Conservation (phyloP, 352 stramenopile genomes). For the Globisporangium middletonii region DNA sequence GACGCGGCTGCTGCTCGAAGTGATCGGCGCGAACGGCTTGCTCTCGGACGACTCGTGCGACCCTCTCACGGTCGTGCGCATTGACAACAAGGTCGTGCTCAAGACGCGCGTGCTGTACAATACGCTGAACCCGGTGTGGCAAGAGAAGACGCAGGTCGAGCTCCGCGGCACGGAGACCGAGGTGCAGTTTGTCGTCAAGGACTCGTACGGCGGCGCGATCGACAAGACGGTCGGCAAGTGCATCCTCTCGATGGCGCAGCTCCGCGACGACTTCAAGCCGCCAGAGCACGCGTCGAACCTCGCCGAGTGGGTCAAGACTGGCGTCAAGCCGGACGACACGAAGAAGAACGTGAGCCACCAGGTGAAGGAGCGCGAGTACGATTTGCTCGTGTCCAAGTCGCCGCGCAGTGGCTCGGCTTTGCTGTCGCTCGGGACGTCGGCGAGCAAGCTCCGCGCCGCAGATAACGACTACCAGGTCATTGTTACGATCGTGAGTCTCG, state of each 20-base stretch:
- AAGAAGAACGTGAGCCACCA: slow-evolving; percentile 81
- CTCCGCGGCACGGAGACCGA: slow-evolving; percentile 47
- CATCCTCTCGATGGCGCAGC: slow-evolving; percentile 60
- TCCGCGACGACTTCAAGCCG: slow-evolving; percentile 74
- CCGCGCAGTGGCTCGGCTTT: slow-evolving; percentile 18
- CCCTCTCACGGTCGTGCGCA: slow-evolving; percentile 62
- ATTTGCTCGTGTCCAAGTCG: slow-evolving; percentile 52
- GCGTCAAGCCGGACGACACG: slow-evolving; percentile 66
- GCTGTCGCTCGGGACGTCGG: slow-evolving; percentile 19
- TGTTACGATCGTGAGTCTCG: slow-evolving; percentile 53
- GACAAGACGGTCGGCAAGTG: slow-evolving; percentile 78
- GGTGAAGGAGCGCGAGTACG: slow-evolving; percentile 75
- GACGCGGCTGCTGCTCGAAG: slow-evolving; percentile 52
- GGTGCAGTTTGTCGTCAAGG: slow-evolving; percentile 77
- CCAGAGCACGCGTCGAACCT: slow-evolving; percentile 68
- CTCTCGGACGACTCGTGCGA: slow-evolving; percentile 75
- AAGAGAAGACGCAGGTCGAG: slow-evolving; percentile 62
- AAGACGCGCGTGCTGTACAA: slow-evolving; percentile 80
- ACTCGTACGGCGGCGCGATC: slow-evolving; percentile 75
- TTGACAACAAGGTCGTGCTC: slow-evolving; percentile 65
- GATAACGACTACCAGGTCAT: slow-evolving; percentile 65
- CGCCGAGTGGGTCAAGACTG: slow-evolving; percentile 74
- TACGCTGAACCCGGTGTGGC: slow-evolving; percentile 77
- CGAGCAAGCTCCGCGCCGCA: slow-evolving; percentile 15
- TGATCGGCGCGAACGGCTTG: slow-evolving; percentile 65